Percentiles rank a stretch among this genome's conserved stretches.
phyloP scores from a whole-genome alignment of 805 yeast species.

The Kluyveromyces dobzhanskii region DNA sequence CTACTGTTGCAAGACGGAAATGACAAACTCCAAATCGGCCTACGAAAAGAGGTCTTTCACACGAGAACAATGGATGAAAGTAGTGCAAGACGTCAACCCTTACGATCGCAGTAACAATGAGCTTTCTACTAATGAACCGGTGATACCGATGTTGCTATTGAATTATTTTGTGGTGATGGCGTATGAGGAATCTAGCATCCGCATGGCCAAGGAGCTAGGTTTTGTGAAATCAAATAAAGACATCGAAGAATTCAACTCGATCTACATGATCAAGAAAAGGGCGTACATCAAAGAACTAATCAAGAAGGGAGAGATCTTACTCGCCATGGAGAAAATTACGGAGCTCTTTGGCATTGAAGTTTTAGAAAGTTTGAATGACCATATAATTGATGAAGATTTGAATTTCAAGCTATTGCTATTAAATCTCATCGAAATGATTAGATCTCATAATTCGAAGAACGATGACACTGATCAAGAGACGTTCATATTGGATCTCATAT shows the following conservation, averaged over 20 bases:
- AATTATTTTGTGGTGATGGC: constrained; percentile 76
- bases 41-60: constrained; percentile 19
- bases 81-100: constrained; percentile 12
- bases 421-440: constrained; percentile 72
- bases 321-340: constrained; percentile 27
- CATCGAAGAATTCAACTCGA: constrained; percentile 23
- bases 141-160: constrained; percentile 40
- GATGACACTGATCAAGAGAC: constrained; percentile 31
- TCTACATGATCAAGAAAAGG: constrained; percentile 23
- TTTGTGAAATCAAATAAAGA: constrained; percentile 19
- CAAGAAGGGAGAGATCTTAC: constrained; percentile 19
- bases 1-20: not conserved
- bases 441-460: constrained; percentile 31
- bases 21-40: constrained; percentile 9
- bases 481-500: constrained; percentile 46
- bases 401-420: constrained; percentile 68
- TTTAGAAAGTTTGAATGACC: constrained; percentile 11
- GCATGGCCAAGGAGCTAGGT: constrained; percentile 52
- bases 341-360: constrained; percentile 21
- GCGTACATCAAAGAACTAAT: constrained; percentile 18
- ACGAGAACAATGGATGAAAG: constrained; percentile 23
- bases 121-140: constrained; percentile 32
- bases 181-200: constrained; percentile 55
- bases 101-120: constrained; percentile 1
- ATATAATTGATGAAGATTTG: constrained; percentile 35